These are phyloP conservation scores for Amanita subjunquillea DNA, from an alignment of 768 basidiomycete species.

Conservation along the genomic window DNA sequence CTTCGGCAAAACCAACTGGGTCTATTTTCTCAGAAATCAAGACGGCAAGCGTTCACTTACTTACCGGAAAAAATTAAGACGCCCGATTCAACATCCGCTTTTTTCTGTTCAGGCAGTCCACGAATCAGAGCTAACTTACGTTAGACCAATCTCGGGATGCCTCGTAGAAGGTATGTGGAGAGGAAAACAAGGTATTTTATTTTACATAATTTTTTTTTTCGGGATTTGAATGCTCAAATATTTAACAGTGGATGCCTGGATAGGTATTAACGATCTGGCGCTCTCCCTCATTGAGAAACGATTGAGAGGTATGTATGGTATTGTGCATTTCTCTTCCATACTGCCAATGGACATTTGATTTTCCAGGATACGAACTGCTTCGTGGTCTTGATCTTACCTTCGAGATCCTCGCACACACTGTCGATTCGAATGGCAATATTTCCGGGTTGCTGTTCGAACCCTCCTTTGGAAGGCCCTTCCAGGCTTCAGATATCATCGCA, in stretches of 20 bases:
- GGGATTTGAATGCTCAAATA: not conserved
- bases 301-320: conserved; percentile 13
- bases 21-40: conserved; percentile 17
- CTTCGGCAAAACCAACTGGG: conserved; percentile 26
- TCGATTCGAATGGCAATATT: conserved; percentile 19
- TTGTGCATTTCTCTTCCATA: too few relatives aligned
- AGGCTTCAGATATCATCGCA: conserved; percentile 17
- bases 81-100: conserved; percentile 18
- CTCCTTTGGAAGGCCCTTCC: conserved; percentile 20
- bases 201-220: not conserved
- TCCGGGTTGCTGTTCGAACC: conserved; percentile 27
- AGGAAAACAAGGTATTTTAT: conserved; percentile 18
- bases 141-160: conserved; percentile 17
- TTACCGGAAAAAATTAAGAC: conserved; percentile 16
- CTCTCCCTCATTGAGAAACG: conserved; percentile 9
- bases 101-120: conserved; percentile 26
- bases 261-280: conserved; percentile 10
- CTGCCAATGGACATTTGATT: not conserved
- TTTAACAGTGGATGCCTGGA: conserved; percentile 18
- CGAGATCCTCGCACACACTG: conserved; percentile 23
- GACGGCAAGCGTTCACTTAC: conserved; percentile 19
- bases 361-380: conserved; percentile 14
- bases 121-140: conserved; percentile 25
- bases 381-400: conserved; percentile 25
- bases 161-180: conserved; percentile 27